Conservation (phyloP, 2,329 filamentous ascomycete genomes). For the Phaeosphaeriaceae sp. region DNA sequence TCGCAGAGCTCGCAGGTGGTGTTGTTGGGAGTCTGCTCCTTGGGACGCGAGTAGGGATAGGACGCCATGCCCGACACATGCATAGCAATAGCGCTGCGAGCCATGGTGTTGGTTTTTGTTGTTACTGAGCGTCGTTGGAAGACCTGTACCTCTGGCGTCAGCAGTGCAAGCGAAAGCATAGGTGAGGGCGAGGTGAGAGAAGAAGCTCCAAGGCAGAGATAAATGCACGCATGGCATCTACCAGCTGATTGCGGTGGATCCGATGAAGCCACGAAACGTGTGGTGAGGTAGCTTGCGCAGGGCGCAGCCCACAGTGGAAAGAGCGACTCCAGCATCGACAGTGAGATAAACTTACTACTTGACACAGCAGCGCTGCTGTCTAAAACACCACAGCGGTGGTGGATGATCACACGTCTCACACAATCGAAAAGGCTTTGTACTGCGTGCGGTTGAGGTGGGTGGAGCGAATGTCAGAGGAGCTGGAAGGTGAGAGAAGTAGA, state of each 20-base stretch:
- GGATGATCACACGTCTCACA: neutral
- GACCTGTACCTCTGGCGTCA: conserved; percentile 5
- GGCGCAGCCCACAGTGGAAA: too few relatives aligned
- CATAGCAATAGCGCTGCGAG: conserved; percentile 9
- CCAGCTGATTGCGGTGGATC: too few relatives aligned
- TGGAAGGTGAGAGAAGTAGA: conserved; percentile 7
- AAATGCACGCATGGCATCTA: too few relatives aligned
- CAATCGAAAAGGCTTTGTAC: neutral
- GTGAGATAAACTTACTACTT: neutral
- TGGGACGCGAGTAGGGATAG: conserved; percentile 34
- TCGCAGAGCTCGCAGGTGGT: conserved; percentile 43
- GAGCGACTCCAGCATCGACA: too few relatives aligned
- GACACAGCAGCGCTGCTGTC: neutral
- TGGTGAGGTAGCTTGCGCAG: too few relatives aligned
- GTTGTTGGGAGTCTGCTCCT: conserved; percentile 19
- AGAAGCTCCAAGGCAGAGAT: too few relatives aligned
- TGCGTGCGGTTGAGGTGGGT: conserved; percentile 8
- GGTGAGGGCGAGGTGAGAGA: conserved; percentile 3
- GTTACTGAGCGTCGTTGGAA: neutral
- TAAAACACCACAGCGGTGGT: neutral
- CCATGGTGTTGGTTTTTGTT: conserved; percentile 10
- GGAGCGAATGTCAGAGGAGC: conserved; percentile 3
- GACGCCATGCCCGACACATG: conserved; percentile 12
- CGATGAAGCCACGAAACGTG: too few relatives aligned
- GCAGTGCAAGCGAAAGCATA: neutral